Conservation (phyloP, 139 green algal species). For the Chlorella sp. region DNA sequence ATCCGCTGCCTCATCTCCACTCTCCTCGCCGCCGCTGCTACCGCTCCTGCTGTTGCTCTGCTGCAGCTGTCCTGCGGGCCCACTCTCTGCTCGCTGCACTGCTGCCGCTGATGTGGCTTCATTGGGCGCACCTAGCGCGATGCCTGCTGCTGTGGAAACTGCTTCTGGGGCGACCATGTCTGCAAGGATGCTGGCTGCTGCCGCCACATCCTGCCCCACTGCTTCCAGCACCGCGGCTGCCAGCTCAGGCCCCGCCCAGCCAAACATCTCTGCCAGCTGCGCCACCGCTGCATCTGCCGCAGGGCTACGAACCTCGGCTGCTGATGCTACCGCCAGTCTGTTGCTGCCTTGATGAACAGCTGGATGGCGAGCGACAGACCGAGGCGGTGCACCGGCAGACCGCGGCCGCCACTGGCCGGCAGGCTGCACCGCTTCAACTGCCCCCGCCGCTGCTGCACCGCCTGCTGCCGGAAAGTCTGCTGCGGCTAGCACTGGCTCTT, state of each 20-base stretch:
- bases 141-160: background rate
- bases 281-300: background rate
- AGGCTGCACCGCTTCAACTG: background rate
- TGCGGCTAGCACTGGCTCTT: background rate
- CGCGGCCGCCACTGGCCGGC: background rate
- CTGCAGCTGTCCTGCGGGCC: background rate
- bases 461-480: background rate
- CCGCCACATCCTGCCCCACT: background rate
- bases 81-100: background rate
- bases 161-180: constrained; percentile 4
- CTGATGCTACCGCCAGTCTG: background rate
- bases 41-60: background rate
- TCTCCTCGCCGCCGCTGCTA: background rate
- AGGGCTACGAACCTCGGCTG: background rate
- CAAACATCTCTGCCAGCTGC: background rate
- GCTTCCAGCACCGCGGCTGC: background rate
- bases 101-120: background rate
- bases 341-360: background rate
- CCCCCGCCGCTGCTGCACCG: too few relatives aligned
- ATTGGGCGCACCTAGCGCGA: too few relatives aligned
- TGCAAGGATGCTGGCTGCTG: background rate
- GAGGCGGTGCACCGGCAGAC: background rate
- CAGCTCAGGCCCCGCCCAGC: constrained; percentile 17
- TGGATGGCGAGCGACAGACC: background rate
- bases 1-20: background rate